Evolutionary conservation across 805 yeast genomes (phyloP).

Genomic region (Teunomyces atbi): DNA sequence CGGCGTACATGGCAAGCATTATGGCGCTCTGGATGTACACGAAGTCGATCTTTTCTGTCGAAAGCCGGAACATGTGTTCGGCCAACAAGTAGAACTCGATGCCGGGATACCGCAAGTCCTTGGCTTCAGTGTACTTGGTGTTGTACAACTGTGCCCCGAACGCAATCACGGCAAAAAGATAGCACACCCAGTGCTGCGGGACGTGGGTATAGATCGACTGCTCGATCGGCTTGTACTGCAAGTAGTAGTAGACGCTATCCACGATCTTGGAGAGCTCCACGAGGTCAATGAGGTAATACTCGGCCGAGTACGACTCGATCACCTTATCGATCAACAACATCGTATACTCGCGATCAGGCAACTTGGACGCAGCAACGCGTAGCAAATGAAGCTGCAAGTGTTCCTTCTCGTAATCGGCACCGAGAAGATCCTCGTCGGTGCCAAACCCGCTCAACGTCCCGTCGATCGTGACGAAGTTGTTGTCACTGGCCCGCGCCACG

Average conservation of each 20-base stretch:
- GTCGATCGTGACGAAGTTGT: neutral
- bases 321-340: conserved; percentile 24
- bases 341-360: neutral
- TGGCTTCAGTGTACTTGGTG: conserved; percentile 4
- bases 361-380: neutral
- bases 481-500: neutral
- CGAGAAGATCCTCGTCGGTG: neutral
- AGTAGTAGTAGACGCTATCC: conserved; percentile 5
- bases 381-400: neutral
- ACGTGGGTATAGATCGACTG: neutral
- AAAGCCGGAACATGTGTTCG: conserved; percentile 29
- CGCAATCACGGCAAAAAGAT: conserved; percentile 33
- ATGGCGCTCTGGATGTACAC: conserved; percentile 36
- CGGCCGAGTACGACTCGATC: conserved; percentile 29
- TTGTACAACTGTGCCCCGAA: conserved; percentile 37
- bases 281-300: conserved; percentile 33
- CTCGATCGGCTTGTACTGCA: neutral
- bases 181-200: conserved; percentile 8
- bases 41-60: conserved; percentile 27
- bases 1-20: conserved; percentile 34
- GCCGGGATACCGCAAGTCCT: conserved; percentile 25
- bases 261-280: conserved; percentile 17
- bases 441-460: neutral
- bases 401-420: neutral
- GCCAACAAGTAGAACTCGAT: conserved; percentile 33